phyloP scores from a whole-genome alignment of 306 rosid species.

The Acmispon strigosus region DNA sequence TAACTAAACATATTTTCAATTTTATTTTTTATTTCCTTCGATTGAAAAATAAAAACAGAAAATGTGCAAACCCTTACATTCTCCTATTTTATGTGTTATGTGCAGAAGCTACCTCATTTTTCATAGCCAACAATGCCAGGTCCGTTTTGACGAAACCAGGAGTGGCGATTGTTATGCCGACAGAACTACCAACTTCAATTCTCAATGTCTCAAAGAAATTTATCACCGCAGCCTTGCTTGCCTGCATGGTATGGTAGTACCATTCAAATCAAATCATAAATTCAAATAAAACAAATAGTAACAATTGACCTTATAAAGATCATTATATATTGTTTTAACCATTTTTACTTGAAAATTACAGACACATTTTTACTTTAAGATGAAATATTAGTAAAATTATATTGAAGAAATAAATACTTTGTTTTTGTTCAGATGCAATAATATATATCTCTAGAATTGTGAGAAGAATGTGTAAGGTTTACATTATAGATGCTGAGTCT shows the following conservation, averaged over 20 bases:
- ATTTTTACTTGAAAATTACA: too few species aligned
- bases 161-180: conserved; percentile 40
- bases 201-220: conserved; percentile 40
- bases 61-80: too few species aligned
- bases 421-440: background rate
- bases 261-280: background rate
- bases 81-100: too few species aligned
- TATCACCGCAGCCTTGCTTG: conserved; percentile 44
- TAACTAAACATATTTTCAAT: too few species aligned
- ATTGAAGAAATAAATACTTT: background rate
- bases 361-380: background rate
- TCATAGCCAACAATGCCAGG: background rate
- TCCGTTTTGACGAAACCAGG: conserved; percentile 31
- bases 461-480: background rate
- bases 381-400: background rate
- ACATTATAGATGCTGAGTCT: conserved; percentile 50
- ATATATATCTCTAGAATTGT: too few species aligned
- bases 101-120: background rate
- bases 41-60: too few species aligned
- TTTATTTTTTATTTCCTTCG: too few species aligned
- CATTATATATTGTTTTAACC: too few species aligned
- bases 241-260: too few species aligned
- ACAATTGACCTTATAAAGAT: background rate
- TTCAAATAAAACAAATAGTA: too few species aligned
- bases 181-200: conserved; percentile 24